Evolutionary conservation across 208 protist species (phyloP).

Genomic region (Porcisia deanei): DNA sequence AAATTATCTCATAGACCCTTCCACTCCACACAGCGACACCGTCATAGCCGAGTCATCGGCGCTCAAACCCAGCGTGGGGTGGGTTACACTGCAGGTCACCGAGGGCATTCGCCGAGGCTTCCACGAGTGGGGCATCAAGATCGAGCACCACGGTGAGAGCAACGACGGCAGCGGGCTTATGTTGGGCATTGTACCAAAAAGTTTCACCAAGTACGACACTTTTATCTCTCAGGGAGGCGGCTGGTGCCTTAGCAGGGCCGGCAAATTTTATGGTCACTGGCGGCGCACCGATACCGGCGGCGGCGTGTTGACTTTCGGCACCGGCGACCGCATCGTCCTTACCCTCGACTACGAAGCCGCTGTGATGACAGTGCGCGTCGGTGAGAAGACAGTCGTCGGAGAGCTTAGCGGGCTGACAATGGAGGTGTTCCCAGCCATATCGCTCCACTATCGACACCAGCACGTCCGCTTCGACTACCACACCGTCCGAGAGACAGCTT

Average conservation of each 20-base stretch:
- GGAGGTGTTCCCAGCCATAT: conserved; percentile 92
- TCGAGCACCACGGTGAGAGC: conserved; percentile 92
- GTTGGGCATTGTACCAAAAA: conserved; percentile 92
- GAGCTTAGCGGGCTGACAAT: conserved; percentile 84
- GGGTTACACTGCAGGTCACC: conserved; percentile 91
- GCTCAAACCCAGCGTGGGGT: conserved; percentile 91
- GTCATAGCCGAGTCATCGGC: conserved; percentile 88
- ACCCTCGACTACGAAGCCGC: conserved; percentile 87
- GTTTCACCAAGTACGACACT: conserved; percentile 90
- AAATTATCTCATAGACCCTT: conserved; percentile 89
- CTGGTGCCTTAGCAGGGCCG: conserved; percentile 92
- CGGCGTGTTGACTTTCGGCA: conserved; percentile 74
- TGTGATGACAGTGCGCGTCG: conserved; percentile 87
- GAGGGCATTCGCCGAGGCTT: conserved; percentile 85
- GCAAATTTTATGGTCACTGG: conserved; percentile 95
- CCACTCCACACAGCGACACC: conserved; percentile 87
- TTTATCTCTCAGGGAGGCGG: conserved; percentile 93
- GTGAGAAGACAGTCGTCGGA: conserved; percentile 77
- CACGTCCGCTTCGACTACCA: conserved; percentile 92
- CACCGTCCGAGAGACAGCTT: conserved; percentile 58
- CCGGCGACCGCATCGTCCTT: conserved; percentile 88
- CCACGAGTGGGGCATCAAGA: conserved; percentile 92
- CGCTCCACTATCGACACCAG: conserved; percentile 92
- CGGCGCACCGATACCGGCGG: conserved; percentile 64
- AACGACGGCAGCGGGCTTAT: conserved; percentile 92